Base-by-base conservation (phyloP, 768 basidiomycete species). In the Hydnum rufescens region DNA sequence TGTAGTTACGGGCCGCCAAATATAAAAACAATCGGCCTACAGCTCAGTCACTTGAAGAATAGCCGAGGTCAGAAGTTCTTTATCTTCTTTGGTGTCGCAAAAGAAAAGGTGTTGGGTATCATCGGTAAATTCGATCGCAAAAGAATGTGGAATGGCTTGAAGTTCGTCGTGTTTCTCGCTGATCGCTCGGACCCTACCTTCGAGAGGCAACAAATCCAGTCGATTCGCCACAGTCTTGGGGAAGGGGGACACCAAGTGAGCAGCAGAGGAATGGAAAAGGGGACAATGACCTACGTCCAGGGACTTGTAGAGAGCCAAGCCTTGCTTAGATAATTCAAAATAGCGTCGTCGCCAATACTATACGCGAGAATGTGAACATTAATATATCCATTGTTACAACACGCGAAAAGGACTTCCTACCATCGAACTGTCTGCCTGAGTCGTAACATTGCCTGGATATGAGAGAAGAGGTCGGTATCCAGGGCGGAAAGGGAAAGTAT, bases 131-230 rank as follows among this genome's bases (percentile, higher is more conserved):
- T 77, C 77, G 26, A 81, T 64, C 2, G 74, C 80, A 63, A 82
- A 80, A 0, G 80, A 78, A 54, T 76, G 68, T 3, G 76, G 71
- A 49, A 82, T 78, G 5, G 78, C 71, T 60, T 76, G 70, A 31
- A 82, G 62, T 44, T 79, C 76, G 53, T 81, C 79, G 53, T 73
- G 68, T 74, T 77, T 78, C 58, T 81, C 80, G 53, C 69, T 68
- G 51, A 80, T 56, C 5, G 64, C 59, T 5, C 67, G 64, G 5
- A 71, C 72, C 3, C 69, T 66, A 3, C 57, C 44, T 39, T 51
- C 32, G 26, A 81, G 62, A 32, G 70, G 62, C n/a, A 77, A 50
- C 42, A 70, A 51, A 28, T 66, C 64, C 2, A 66, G 28, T 2
- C 64, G 56, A 28, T 53, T 57, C 0, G 54, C 53, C 3, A 59